These are phyloP conservation scores for Telopea speciosissima DNA, from an alignment of 177 flowering plant genomes.

Conservation along the genomic window DNA sequence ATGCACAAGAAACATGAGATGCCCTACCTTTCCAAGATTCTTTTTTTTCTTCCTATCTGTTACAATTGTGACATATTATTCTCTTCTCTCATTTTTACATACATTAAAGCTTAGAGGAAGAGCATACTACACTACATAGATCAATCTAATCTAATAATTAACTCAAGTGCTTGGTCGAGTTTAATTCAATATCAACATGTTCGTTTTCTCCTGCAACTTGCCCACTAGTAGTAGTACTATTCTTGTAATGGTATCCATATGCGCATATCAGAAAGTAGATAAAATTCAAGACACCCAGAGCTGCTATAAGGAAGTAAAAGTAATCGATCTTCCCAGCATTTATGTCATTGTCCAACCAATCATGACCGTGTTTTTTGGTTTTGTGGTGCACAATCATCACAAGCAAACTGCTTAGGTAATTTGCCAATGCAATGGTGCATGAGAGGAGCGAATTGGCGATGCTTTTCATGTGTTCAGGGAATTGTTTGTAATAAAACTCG, in stretches of 20 bases:
- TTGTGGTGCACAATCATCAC: slow-evolving; percentile 31
- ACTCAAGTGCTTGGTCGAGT: no score
- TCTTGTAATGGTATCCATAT: slow-evolving; percentile 67
- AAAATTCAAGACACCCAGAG: slow-evolving; percentile 37
- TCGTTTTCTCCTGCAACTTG: no score
- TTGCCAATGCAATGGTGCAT: slow-evolving; percentile 32
- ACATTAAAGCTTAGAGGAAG: no score
- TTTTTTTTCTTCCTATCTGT: no score
- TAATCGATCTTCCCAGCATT: slow-evolving; percentile 64
- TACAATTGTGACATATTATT: no score
- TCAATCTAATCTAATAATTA: no score
- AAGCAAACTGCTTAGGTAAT: slow-evolving; percentile 38
- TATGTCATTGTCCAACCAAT: slow-evolving; percentile 73
- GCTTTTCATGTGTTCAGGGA: slow-evolving; percentile 85
- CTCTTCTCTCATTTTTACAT: no score
- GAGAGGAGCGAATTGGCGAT: slow-evolving; percentile 39
- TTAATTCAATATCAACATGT: no score
- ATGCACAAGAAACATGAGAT: no score
- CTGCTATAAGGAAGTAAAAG: slow-evolving; percentile 52
- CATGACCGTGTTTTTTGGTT: slow-evolving; percentile 12
- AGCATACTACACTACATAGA: no score
- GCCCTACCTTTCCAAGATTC: no score
- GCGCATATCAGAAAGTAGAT: slow-evolving; percentile 49
- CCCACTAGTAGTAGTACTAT: not conserved
- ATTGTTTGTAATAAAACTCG: slow-evolving; percentile 81